Evolutionary conservation across 2,329 filamentous ascomycete species (phyloP), one percentile per base, ranked within the genome.

Genomic region (Colletotrichum tabaci): DNA sequence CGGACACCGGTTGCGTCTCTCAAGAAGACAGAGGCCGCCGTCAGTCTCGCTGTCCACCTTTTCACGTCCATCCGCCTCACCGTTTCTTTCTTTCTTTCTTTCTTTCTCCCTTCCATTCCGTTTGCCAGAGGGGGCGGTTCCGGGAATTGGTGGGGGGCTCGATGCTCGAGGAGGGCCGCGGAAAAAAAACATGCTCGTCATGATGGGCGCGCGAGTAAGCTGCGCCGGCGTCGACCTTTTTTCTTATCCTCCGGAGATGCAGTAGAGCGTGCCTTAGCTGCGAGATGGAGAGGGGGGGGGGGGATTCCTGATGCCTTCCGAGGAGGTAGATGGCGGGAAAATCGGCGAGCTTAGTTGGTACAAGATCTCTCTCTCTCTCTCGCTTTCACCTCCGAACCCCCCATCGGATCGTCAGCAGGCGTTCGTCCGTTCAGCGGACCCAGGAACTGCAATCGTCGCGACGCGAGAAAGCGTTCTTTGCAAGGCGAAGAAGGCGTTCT

Each of bases 191-290:
- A 38, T 18, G 46, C 18, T 61, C 46, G 58, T 40, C 58, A 23
- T 61, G 46, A 50, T 12, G 12, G 30, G 47, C 23, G 23, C 23
- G 16, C 16, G 23, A 16, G 8, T 9, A 7, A 13, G n/a, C 10
- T 2, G 2, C 12, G 2, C 21, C 18, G 58, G 44, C 50, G 42
- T 67, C 52, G 16, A 21, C 42, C 21, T 6, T 9, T 21, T 47
- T 9, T 30, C 44, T 46, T 26, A 23, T 4, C 26, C 26, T 26
- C 26, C 4, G 26, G 2, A 42, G 13, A 56, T 52, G 61, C 52
- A 68, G 60, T 68, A 68, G 66, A 12, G 23, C 18, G 52, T 65
- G 35, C 66, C 44, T 46, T 68, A 58, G 64, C 30, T 23, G 9
- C 21, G 26, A 38, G n/a, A 44, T 26, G 26, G 26, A 26, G 26